phyloP scores from a whole-genome alignment of 164 flowering plant species.

The Vitis vinifera region DNA sequence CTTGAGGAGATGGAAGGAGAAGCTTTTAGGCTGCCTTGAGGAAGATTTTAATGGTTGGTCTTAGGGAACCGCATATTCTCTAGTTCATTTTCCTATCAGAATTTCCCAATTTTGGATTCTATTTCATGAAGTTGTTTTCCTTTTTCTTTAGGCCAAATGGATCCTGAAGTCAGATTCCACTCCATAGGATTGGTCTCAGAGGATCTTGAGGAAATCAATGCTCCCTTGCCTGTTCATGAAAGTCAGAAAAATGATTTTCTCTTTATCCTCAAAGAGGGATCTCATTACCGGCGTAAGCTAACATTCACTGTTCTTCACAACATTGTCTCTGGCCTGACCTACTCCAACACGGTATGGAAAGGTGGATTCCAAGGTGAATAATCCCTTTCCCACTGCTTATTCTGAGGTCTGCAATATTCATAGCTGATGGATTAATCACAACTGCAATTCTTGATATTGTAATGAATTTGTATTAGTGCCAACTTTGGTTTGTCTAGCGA shows the following conservation, averaged over 20 bases:
- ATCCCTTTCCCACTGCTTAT: background rate
- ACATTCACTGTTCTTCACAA: conserved; percentile 65
- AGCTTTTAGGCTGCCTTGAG: conserved; percentile 73
- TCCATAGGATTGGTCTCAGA: conserved; percentile 64
- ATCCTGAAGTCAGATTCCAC: conserved; percentile 71
- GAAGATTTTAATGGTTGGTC: conserved; percentile 53
- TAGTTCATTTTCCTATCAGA: background rate
- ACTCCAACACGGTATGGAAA: conserved; percentile 80
- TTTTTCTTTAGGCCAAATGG: conserved; percentile 52
- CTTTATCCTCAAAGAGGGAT: conserved; percentile 69
- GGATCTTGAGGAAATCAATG: conserved; percentile 45
- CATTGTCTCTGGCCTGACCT: conserved; percentile 71
- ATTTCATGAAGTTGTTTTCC: background rate
- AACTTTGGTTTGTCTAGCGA: too few species aligned
- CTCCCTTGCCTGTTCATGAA: conserved; percentile 47
- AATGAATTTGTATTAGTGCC: too few species aligned
- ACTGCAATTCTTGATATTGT: too few species aligned
- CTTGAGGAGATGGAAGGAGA: conserved; percentile 84
- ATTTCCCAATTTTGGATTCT: too few species aligned
- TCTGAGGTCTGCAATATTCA: background rate
- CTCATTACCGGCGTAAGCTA: conserved; percentile 57
- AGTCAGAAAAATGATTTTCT: conserved; percentile 19
- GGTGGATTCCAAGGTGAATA: conserved; percentile 57
- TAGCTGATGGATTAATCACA: background rate
- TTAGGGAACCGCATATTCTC: background rate